Conservation (phyloP, 495 filamentous ascomycete genomes). For the Chaetomium tenue region DNA sequence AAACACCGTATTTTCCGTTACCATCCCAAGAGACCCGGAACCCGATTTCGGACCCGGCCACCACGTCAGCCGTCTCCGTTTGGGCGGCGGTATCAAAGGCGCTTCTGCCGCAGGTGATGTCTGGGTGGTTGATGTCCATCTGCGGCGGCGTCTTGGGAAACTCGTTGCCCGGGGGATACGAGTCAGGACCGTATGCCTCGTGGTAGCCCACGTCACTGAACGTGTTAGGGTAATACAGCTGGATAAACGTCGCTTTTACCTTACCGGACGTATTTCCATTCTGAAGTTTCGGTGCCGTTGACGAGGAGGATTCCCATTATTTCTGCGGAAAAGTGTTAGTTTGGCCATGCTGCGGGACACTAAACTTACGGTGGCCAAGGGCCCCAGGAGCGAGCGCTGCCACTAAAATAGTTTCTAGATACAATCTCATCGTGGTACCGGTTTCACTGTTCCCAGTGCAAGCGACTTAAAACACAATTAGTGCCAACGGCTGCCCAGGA, state of each 20-base stretch:
- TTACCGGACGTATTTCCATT: slow-evolving; percentile 16
- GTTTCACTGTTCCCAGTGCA: no score
- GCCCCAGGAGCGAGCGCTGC: neutral
- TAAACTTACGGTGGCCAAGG: neutral
- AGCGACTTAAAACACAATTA: no score
- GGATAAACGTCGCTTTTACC: neutral
- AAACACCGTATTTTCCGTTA: slow-evolving; percentile 12
- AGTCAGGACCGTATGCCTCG: neutral
- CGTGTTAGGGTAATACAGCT: neutral
- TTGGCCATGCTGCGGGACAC: neutral
- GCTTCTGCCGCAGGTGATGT: slow-evolving; percentile 25
- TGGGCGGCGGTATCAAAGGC: slow-evolving; percentile 20
- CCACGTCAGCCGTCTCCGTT: slow-evolving; percentile 25
- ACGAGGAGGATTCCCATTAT: slow-evolving; percentile 5
- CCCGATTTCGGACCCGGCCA: slow-evolving; percentile 26
- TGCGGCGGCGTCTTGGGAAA: slow-evolving; percentile 6
- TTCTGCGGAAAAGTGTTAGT: neutral
- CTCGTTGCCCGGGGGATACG: neutral
- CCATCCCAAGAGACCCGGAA: slow-evolving; percentile 24
- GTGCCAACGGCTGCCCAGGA: no score
- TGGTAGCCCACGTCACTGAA: neutral
- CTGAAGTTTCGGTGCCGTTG: slow-evolving; percentile 7
- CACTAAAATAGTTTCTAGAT: neutral
- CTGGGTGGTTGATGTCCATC: slow-evolving; percentile 9
- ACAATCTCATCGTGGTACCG: neutral